Conservation (phyloP, 305 asterid species). For the Rubia peregrina region DNA sequence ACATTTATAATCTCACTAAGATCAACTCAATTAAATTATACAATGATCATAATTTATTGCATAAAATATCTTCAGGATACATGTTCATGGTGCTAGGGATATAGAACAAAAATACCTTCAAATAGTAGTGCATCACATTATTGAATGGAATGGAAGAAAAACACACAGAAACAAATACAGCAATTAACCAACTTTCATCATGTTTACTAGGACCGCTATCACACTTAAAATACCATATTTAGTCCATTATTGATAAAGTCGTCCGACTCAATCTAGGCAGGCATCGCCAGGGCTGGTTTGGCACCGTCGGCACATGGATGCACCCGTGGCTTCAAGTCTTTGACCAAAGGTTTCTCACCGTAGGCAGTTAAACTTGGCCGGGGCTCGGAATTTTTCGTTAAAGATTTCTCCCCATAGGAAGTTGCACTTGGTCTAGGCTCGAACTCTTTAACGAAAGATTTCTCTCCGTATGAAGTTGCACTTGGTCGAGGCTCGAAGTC, state of each 20-base stretch:
- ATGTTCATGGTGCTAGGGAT: no score
- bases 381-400: neutral
- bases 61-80: no score
- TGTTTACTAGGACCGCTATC: neutral
- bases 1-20: no score
- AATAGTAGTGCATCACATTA: no score
- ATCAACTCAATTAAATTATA: no score
- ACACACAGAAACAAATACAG: neutral
- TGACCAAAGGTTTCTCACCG: neutral
- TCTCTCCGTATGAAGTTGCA: neutral
- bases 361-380: neutral
- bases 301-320: neutral
- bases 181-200: neutral
- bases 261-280: neutral
- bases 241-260: neutral
- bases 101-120: no score
- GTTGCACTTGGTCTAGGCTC: neutral
- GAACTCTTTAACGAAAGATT: neutral
- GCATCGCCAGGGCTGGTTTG: neutral
- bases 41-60: no score
- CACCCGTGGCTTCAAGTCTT: neutral
- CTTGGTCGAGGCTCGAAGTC: neutral
- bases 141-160: no score
- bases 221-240: neutral
- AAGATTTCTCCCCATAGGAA: neutral